Evolutionary conservation across 805 yeast genomes (phyloP), one percentile per base, ranked within the genome.

Genomic region (Monosporozyma yasuniensis): DNA sequence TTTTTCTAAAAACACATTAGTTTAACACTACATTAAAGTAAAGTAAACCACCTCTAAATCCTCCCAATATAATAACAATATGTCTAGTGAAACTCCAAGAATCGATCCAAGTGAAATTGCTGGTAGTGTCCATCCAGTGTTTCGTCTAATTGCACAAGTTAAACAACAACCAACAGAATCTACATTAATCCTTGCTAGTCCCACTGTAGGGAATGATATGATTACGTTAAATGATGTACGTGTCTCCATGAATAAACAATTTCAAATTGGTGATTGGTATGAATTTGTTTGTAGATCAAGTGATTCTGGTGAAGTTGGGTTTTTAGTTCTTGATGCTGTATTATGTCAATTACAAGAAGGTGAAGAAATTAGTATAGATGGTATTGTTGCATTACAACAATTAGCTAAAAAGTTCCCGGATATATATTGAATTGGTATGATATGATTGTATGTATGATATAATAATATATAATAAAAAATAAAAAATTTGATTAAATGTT

Each of bases 211-310:
- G 7, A 58, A 58, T 8, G 61, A 56, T 28, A 59, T 60, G 63
- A 55, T 66, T 18, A 61, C 66, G 8, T 50, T 66, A 43, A 52
- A 52, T 21, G 57, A 61, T 39, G 63, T 64, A 8, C 55, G 61
- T 38, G 57, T 64, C 6, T 56, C 67, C 1, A 50, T 56, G 47
- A 48, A 51, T 46, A 57, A 52, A 25, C 57, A 54, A 45, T 60
- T 63, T 30, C 63, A 57, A 27, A 39, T 52, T 1, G 66, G 56
- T n/a, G 47, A 55, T n/a, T 66, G 69, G 69, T 65, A 63, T 49
- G 70, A 66, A 52, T 63, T 66, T 47, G 63, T 66, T 5, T 65
- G 68, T 41, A 56, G 69, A 46, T 54, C 61, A 8, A 59, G 61
- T 43, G 70, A 66, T 51, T 55, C 57, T 30, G 70, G 70, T 25